Evolutionary conservation across 768 basidiomycete genomes (phyloP).

Genomic region (Hemileccinum impolitum): DNA sequence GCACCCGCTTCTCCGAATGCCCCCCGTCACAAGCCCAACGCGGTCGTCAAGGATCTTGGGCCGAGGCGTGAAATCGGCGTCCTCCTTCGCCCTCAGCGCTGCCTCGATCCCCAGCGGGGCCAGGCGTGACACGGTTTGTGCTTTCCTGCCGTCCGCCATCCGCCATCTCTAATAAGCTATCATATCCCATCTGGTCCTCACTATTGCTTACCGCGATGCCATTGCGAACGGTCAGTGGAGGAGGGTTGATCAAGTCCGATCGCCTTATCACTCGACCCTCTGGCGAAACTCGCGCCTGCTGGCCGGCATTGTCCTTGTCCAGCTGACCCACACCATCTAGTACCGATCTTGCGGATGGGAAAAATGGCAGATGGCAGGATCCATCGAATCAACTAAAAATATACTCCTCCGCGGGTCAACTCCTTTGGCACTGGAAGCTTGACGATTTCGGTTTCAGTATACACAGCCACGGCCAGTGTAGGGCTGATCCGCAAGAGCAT

Average conservation of each 20-base stretch:
- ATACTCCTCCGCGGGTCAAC: too few relatives aligned
- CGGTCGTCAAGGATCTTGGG: constrained; percentile 58
- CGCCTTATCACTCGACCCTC: not conserved
- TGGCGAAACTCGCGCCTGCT: too few relatives aligned
- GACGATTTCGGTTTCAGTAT: too few relatives aligned
- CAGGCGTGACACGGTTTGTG: constrained; percentile 49
- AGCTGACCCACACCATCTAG: too few relatives aligned
- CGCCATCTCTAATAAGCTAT: not conserved
- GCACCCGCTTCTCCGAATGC: constrained; percentile 72
- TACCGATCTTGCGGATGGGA: too few relatives aligned
- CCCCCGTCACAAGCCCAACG: constrained; percentile 62
- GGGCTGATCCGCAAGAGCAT: too few relatives aligned
- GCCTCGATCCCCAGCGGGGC: constrained; percentile 63
- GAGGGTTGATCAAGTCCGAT: not conserved
- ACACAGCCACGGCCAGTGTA: too few relatives aligned
- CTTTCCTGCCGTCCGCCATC: constrained; percentile 9
- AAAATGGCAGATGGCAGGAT: too few relatives aligned
- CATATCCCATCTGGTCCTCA: too few relatives aligned
- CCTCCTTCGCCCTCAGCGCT: constrained; percentile 43
- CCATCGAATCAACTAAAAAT: too few relatives aligned
- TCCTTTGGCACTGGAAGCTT: too few relatives aligned
- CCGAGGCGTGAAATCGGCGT: constrained; percentile 32
- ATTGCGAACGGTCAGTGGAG: not conserved
- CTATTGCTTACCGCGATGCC: not conserved
- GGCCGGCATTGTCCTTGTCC: too few relatives aligned